Evolutionary conservation across 179 eudicot genomes (phyloP), one percentile per base, ranked within the genome.

Genomic region (Silene coronaria): DNA sequence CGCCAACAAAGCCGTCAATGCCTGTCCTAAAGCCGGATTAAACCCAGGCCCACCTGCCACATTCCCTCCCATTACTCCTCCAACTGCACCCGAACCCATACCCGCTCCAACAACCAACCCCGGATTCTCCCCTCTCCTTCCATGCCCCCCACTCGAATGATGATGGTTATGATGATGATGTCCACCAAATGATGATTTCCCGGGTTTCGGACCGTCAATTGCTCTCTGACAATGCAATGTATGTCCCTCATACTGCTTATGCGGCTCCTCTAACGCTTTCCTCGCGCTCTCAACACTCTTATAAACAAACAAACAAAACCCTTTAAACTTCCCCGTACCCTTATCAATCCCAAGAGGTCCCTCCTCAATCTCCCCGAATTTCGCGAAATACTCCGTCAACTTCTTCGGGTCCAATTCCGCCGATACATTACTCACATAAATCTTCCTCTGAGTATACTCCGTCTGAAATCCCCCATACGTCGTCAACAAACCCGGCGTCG

Each of bases 331-430:
- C 67, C 96, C 96, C 21, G 92, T 89, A 11, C 80, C 85, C 80
- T 87, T 91, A 61, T 92, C 97, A 26, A 92, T 79, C 17, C 97
- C 97, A 62, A 92, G 70, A 0, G 97, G 97, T 59, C 97, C 97
- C 0, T 92, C 97, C 73, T 92, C 97, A 73, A 92, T 88, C 83
- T 92, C 97, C 32, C 97, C 97, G 81, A 57, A 92, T 79, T 86
- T 87, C 0, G 85, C 74, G 69, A 92, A 92, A 75, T 71, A 92
- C 42, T 80, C 86, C 0, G 83, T 67, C 21, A 92, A 62, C 77
- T 88, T 90, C 19, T 73, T 77, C 0, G 89, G 85, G 28, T 92
- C 96, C 24, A 92, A 45, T 26, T 92, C 96, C 0, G 96, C 83
- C 0, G 89, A 78, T 55, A 92, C 97, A 79, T 92, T 92, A 51